A percentile compares a stretch with the other conserved stretches of the same genome.
Evolutionary conservation across 768 basidiomycete genomes (phyloP).

Genomic region (Suillus decipiens): DNA sequence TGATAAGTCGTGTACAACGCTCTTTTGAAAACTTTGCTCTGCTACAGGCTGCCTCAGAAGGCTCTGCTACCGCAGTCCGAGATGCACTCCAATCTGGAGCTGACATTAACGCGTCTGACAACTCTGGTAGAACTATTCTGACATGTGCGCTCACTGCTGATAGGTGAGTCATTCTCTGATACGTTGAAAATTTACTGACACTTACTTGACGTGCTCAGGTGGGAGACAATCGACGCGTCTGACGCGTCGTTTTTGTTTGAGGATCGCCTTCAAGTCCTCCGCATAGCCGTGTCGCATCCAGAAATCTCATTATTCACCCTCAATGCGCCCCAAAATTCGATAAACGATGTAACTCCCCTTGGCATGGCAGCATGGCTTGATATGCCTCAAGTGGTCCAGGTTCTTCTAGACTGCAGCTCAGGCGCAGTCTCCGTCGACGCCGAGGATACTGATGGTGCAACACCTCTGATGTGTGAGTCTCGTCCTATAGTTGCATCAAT

Average conservation of each 20-base stretch:
- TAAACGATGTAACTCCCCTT: constrained; percentile 75
- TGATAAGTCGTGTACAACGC: constrained; percentile 41
- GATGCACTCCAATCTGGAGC: constrained; percentile 59
- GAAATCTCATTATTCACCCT: constrained; percentile 67
- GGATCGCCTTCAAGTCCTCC: constrained; percentile 58
- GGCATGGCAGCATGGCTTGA: constrained; percentile 82
- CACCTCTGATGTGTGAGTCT: constrained; percentile 80
- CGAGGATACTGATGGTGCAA: constrained; percentile 73
- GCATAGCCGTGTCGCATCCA: constrained; percentile 53
- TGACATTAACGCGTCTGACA: constrained; percentile 68
- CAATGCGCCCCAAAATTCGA: constrained; percentile 70
- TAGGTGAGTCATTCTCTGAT: constrained; percentile 45
- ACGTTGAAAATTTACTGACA: constrained; percentile 11
- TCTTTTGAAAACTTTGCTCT: constrained; percentile 45
- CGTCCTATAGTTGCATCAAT: constrained; percentile 1
- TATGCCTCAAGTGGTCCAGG: constrained; percentile 55
- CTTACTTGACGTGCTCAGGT: constrained; percentile 41
- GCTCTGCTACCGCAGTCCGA: constrained; percentile 54
- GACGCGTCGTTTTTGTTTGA: constrained; percentile 67
- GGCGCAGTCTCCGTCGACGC: constrained; percentile 72
- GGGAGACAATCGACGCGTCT: constrained; percentile 68
- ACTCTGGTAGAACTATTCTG: constrained; percentile 59
- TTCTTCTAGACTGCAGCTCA: constrained; percentile 63
- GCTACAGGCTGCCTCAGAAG: constrained; percentile 57
- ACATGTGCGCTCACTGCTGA: constrained; percentile 75